Evolutionary conservation across 371 early-diverging fungal genomes (phyloP), one percentile per base, ranked within the genome.

Genomic region (Quaeritorhiza haematococci): DNA sequence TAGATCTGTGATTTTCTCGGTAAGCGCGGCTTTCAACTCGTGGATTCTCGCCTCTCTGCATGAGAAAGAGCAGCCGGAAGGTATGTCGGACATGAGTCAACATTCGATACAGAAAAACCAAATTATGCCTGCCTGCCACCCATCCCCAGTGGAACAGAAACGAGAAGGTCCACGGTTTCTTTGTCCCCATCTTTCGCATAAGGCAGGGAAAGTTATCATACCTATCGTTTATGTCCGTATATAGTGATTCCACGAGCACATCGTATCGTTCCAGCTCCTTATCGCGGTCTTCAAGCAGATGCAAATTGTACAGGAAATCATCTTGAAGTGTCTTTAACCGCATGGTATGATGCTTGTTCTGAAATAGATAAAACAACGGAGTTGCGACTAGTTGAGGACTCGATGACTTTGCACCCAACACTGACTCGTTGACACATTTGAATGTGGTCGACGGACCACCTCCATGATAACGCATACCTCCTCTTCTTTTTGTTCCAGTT

Each of bases 231-330:
- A 67, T 26, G 17, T 57, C 63, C 4, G 59, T 46, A 8, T 52
- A 57, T 10, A 67, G 50, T 1, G 29, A 49, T 4, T 57, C 66
- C 19, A 60, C 51, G 27, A 47, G 8, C 2, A 21, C 45, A 17
- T 71, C 71, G 49, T 43, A 66, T 26, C 43, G n/a, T 28, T 74
- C 75, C n/a, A 74, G 61, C 41, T 74, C 75, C 10, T 15, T 28
- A 49, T 74, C 75, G 4, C 75, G 55, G 1, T 71, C 68, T 28
- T 62, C 66, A 15, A 74, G 51, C 10, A 74, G 51, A 1, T 15
- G 21, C 19, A 69, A 43, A 53, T 74, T 74, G 59, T 61, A 74
- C 7, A 49, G 44, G 50, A 74, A 74, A 54, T 74, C 75, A 28
- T 66, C 69, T 35, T 64, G 65, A 21, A 71, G 58, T 3, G 28